Base-by-base conservation (phyloP, 2,329 filamentous ascomycete species). In the Alternaria ventricosa region DNA sequence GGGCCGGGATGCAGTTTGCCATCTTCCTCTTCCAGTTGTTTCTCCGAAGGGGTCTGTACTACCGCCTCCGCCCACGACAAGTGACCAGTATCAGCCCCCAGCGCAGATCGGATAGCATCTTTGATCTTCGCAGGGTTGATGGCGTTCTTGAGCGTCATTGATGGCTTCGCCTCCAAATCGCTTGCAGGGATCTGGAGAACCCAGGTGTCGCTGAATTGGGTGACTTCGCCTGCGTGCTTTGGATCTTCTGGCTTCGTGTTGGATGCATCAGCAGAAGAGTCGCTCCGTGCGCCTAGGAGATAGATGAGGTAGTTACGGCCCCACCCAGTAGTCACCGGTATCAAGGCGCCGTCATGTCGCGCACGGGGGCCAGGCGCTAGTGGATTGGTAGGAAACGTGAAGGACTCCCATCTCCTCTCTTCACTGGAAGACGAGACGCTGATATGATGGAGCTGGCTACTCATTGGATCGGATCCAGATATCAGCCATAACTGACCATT, bases 1-100 rank as follows among this genome's bases (percentile, higher is more conserved):
- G 82, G 81, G 1, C 82, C 82, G 1, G 82, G 82, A 68, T 84
- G 81, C 6, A 83, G 72, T 59, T 83, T 83, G 5, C 81, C 82
- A 30, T 78, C 77, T 44, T 69, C 73, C 10, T 74, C 75, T 30
- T 76, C 67, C 12, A 81, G 62, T 18, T 68, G 66, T 44, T 67
- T 71, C 10, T 76, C 78, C 5, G 70, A 68, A 1, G 79, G 80
- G 43, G 78, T 67, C 55, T 77, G 70, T 6, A 84, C 75, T 30
- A 82, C 80, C 6, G 81, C 78, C 57, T 83, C 81, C 0, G 77
- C 79, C 82, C 82, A 84, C 25, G 74, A 78, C 25, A 79, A 73
- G n/a, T 76, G 73, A 6, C 82, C 81, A 7, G 74, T 79, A 33
- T 82, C 78, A 10, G 76, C 77, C 4, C 82, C 82, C 11, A 84